Evolutionary conservation across 1,139 yeast genomes (phyloP).

Genomic region (Ogataea hybrid): DNA sequence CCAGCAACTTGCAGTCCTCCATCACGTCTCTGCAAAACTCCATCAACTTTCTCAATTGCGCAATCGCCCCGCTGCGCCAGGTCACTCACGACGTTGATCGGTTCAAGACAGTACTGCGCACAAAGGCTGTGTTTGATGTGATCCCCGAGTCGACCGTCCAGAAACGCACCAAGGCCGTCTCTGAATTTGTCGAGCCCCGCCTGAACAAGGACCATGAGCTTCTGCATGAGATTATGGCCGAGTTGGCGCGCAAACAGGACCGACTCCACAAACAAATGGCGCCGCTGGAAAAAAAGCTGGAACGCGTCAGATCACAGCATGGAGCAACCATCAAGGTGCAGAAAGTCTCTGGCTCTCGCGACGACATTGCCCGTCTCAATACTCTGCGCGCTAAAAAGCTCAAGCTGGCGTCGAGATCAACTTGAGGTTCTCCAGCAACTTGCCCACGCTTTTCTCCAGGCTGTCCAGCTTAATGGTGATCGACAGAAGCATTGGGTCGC

Average conservation of each 20-base stretch:
- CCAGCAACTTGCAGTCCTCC: constrained; percentile 17
- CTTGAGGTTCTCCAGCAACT: constrained; percentile 25
- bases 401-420: constrained; percentile 11
- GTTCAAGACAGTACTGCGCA: constrained; percentile 12
- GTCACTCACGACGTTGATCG: constrained; percentile 15
- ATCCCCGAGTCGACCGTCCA: constrained; percentile 26
- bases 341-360: constrained; percentile 14
- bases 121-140: constrained; percentile 27
- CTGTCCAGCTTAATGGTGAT: constrained; percentile 33
- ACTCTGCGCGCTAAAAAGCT: constrained; percentile 12
- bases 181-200: constrained; percentile 24
- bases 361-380: constrained; percentile 16
- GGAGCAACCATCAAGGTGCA: constrained; percentile 7
- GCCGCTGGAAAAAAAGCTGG: constrained; percentile 18
- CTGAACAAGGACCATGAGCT: constrained; percentile 19
- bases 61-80: constrained; percentile 16
- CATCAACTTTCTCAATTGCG: constrained; percentile 14
- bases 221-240: constrained; percentile 17
- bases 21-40: constrained; percentile 18
- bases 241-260: constrained; percentile 18
- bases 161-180: constrained; percentile 19
- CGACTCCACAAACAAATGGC: constrained; percentile 17
- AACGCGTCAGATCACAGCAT: constrained; percentile 19
- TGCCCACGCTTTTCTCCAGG: constrained; percentile 27
- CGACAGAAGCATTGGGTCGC: constrained; percentile 33